Percentiles rank a stretch among this genome's conserved stretches.
phyloP scores from a whole-genome alignment of 805 yeast species.

The Saccharomycopsis sp. region DNA sequence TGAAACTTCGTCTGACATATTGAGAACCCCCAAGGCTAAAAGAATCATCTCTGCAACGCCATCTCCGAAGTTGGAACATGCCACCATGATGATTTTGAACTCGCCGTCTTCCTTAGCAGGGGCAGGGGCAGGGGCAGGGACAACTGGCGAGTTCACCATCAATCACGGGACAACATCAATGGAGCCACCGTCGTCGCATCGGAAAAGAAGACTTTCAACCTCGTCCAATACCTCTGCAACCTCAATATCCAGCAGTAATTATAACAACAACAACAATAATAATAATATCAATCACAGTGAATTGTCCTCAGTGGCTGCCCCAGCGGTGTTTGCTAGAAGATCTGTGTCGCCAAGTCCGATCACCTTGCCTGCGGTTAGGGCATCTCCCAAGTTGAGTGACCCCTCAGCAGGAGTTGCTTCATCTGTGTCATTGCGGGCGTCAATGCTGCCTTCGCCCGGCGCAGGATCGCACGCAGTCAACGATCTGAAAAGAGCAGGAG shows the following conservation, averaged over 20 bases:
- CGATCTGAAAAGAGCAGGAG: too few species aligned
- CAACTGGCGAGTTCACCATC: not conserved
- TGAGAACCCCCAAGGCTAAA: slow-evolving; percentile 19
- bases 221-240: slow-evolving; percentile 28
- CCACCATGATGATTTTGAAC: not conserved
- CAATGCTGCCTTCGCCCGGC: slow-evolving; percentile 27
- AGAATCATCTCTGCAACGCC: slow-evolving; percentile 4
- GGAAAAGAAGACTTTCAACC: slow-evolving; percentile 36
- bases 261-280: too few species aligned
- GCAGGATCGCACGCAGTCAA: slow-evolving; percentile 27
- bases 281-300: too few species aligned
- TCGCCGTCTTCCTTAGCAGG: not conserved
- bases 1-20: slow-evolving; percentile 18
- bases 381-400: too few species aligned
- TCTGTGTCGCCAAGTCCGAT: slow-evolving; percentile 24
- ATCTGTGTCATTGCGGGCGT: too few species aligned
- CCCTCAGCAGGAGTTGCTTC: too few species aligned
- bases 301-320: slow-evolving; percentile 20
- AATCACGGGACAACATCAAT: too few species aligned
- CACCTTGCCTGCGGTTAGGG: slow-evolving; percentile 40
- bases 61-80: slow-evolving; percentile 1
- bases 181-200: slow-evolving; percentile 27
- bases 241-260: slow-evolving; percentile 25
- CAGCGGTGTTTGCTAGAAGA: slow-evolving; percentile 27
- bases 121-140: not conserved